phyloP scores from a whole-genome alignment of 1,139 yeast genomes.

The Candida freyschussii region DNA sequence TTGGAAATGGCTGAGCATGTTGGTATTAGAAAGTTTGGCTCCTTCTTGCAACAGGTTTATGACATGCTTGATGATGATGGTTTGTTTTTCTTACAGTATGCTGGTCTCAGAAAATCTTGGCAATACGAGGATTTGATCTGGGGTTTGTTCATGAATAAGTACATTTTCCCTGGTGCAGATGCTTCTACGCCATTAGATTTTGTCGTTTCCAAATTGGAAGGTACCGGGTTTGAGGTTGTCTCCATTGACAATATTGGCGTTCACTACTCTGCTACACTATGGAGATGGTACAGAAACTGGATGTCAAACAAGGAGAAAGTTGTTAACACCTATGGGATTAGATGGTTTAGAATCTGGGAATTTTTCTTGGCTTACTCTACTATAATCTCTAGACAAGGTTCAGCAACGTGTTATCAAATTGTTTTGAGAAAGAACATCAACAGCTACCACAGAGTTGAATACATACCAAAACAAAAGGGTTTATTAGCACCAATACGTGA shows the following conservation, averaged over 20 bases:
- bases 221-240: slow-evolving; percentile 81
- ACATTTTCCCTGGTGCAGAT: slow-evolving; percentile 96
- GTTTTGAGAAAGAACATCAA: slow-evolving; percentile 86
- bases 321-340: slow-evolving; percentile 74
- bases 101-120: slow-evolving; percentile 90
- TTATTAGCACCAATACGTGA: slow-evolving; percentile 57
- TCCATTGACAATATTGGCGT: slow-evolving; percentile 87
- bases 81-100: slow-evolving; percentile 78
- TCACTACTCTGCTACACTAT: slow-evolving; percentile 84
- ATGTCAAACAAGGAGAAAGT: slow-evolving; percentile 74
- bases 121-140: slow-evolving; percentile 91
- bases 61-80: slow-evolving; percentile 92
- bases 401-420: slow-evolving; percentile 90
- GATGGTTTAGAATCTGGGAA: slow-evolving; percentile 95
- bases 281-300: slow-evolving; percentile 98
- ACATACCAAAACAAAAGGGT: slow-evolving; percentile 75
- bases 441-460: slow-evolving; percentile 77
- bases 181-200: slow-evolving; percentile 92
- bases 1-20: slow-evolving; percentile 97
- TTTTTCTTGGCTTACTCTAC: slow-evolving; percentile 78
- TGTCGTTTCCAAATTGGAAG: slow-evolving; percentile 72
- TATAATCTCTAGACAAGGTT: slow-evolving; percentile 87
- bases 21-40: slow-evolving; percentile 78
- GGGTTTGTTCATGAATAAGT: slow-evolving; percentile 96
- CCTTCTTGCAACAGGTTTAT: slow-evolving; percentile 74